Evolutionary conservation across 257 asterid genomes (phyloP).

Genomic region (Capsicum rhomboideum): DNA sequence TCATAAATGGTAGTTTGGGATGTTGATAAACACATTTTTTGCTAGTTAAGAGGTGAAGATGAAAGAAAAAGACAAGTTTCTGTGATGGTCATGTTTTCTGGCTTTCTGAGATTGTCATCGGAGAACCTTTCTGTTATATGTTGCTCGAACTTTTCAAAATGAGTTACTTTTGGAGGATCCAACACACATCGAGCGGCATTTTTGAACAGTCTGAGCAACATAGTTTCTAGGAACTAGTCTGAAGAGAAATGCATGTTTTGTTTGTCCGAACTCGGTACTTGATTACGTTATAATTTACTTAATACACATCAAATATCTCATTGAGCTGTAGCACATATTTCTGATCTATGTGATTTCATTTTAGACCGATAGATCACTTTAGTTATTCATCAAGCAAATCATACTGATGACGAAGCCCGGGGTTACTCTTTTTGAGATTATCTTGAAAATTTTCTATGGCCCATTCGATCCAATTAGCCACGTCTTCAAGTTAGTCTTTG

Average conservation of each 20-base stretch:
- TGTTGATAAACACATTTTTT: not conserved
- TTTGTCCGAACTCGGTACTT: not conserved
- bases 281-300: not conserved
- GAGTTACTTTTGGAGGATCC: not conserved
- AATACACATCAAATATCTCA: not conserved
- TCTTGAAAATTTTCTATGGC: not conserved
- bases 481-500: not conserved
- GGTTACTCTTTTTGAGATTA: not conserved
- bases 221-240: not conserved
- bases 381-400: not conserved
- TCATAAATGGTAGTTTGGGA: not conserved
- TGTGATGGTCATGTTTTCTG: not conserved
- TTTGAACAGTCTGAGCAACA: not conserved
- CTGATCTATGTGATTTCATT: not conserved
- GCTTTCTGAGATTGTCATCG: not conserved
- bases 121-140: not conserved
- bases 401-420: not conserved
- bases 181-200: too few relatives aligned
- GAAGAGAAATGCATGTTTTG: not conserved
- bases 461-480: not conserved
- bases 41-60: not conserved
- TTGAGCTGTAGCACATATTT: not conserved
- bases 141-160: not conserved
- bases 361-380: not conserved
- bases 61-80: not conserved